A percentile compares a stretch with the other conserved stretches of the same genome.
Evolutionary conservation across 495 filamentous ascomycete species (phyloP).

Genomic region (Lasiosphaeria hispida): DNA sequence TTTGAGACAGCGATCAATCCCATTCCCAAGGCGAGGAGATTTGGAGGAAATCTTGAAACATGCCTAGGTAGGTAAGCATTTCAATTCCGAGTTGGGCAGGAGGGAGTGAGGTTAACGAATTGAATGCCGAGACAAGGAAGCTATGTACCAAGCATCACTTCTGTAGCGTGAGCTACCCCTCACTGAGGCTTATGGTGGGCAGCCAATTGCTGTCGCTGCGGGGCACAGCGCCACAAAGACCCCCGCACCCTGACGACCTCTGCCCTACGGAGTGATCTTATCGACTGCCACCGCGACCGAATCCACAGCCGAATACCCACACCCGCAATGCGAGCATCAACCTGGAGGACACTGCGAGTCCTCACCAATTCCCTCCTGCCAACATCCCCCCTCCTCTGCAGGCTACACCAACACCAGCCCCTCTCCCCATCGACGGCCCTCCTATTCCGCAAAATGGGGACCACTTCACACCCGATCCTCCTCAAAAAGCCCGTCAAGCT

Average conservation of each 20-base stretch:
- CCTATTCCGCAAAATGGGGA: conserved; percentile 38
- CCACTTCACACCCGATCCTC: conserved; percentile 51
- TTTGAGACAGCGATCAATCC: too few relatives aligned
- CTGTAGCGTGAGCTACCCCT: not conserved
- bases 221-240: not conserved
- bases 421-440: not conserved
- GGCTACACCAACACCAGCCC: not conserved
- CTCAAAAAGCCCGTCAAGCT: conserved; percentile 76
- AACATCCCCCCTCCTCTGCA: not conserved
- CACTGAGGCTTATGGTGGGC: too few relatives aligned
- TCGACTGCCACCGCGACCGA: not conserved
- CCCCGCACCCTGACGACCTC: not conserved
- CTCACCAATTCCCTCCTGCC: conserved; percentile 5
- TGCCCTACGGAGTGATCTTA: not conserved
- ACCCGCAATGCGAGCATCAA: conserved; percentile 16
- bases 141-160: not conserved
- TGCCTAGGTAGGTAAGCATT: not conserved
- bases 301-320: conserved; percentile 2
- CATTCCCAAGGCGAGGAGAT: not conserved
- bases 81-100: not conserved
- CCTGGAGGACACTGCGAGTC: conserved; percentile 21
- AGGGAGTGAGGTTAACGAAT: not conserved
- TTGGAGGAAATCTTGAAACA: not conserved
- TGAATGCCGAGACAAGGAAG: not conserved
- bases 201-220: too few relatives aligned